Evolutionary conservation across 2,329 filamentous ascomycete species (phyloP).

Genomic region (Phyllosticta paracitricarpa): DNA sequence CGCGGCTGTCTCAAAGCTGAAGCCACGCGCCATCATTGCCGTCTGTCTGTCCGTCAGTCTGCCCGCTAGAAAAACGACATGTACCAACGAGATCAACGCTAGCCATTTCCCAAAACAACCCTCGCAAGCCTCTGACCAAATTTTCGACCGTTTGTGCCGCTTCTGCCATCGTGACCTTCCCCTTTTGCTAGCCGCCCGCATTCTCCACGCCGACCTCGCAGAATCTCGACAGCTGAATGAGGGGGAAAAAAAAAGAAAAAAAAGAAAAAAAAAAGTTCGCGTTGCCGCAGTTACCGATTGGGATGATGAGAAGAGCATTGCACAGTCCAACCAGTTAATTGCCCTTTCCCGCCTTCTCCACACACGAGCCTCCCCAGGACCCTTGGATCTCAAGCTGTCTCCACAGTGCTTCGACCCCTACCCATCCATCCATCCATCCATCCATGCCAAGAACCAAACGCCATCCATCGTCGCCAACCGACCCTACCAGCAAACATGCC

Average conservation of each 20-base stretch:
- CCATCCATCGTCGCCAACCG: not conserved
- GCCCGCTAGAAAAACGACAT: not conserved
- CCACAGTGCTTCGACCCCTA: not conserved
- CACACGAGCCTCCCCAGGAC: not conserved
- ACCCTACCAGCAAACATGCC: not conserved
- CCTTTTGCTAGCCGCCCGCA: not conserved
- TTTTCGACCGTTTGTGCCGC: not conserved
- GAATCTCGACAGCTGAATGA: not conserved
- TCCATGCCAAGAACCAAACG: not conserved
- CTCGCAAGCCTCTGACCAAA: not conserved
- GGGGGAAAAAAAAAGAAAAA: not conserved
- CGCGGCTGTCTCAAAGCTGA: not conserved
- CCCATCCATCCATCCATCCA: not conserved
- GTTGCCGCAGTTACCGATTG: not conserved
- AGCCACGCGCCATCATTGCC: not conserved
- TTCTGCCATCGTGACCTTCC: constrained; percentile 9
- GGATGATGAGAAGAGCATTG: not conserved
- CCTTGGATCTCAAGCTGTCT: not conserved
- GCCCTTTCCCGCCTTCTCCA: not conserved
- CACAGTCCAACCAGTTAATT: not conserved
- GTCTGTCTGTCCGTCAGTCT: not conserved
- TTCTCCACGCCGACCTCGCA: not conserved
- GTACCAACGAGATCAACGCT: not conserved
- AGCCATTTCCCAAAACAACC: not conserved
- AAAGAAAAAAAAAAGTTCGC: not conserved